Evolutionary conservation across 2,329 filamentous ascomycete species (phyloP).

Genomic region (Emergomyces orientalis): DNA sequence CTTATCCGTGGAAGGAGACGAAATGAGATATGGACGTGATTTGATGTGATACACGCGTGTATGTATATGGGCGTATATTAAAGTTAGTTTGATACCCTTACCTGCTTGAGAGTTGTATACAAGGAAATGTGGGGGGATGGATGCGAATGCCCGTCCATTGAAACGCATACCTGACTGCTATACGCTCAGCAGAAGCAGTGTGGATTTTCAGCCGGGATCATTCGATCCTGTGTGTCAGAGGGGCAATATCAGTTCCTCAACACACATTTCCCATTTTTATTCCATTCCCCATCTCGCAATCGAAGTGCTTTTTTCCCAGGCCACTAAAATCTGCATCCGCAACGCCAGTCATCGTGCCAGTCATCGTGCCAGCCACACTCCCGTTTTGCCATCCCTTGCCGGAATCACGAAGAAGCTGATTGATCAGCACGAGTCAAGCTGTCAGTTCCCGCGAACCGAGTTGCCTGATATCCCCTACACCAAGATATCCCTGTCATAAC

Average conservation of each 20-base stretch:
- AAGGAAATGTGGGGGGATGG: constrained; percentile 10
- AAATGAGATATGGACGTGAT: neutral
- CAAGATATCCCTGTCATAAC: neutral
- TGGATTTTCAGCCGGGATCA: neutral
- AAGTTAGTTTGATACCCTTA: neutral
- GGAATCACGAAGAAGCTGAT: too few species aligned
- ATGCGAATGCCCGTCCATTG: constrained; percentile 10
- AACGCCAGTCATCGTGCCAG: too few species aligned
- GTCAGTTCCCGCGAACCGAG: neutral
- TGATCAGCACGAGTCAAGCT: too few species aligned
- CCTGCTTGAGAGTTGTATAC: neutral
- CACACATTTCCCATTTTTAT: neutral
- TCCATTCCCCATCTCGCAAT: too few species aligned
- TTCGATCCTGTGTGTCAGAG: neutral
- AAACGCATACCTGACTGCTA: too few species aligned
- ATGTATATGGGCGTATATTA: neutral
- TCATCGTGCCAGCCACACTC: too few species aligned
- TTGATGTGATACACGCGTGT: neutral
- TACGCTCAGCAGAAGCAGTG: neutral
- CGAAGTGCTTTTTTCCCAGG: too few species aligned
- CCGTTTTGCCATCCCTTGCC: too few species aligned
- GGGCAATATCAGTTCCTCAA: neutral
- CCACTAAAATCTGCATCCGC: too few species aligned
- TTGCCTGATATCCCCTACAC: neutral
- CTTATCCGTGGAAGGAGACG: constrained; percentile 51